Conservation (phyloP, 768 basidiomycete genomes). For the Hericium alpestre region DNA sequence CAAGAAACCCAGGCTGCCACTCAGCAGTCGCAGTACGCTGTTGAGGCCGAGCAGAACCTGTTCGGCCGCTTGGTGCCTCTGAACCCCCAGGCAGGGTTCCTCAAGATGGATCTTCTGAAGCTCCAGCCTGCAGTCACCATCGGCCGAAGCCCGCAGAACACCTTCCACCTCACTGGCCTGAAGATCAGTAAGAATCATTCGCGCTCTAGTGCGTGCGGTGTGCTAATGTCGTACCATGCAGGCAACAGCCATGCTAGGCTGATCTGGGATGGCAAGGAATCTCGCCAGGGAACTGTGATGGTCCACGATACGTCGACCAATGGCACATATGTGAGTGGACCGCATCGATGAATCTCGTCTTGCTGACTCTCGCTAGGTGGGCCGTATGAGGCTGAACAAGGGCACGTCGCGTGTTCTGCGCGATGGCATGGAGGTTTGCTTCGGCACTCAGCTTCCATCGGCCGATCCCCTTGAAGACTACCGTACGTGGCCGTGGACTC, state of each 20-base stretch:
- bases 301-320: slow-evolving; percentile 58
- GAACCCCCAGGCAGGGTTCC: not conserved
- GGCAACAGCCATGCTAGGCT: slow-evolving; percentile 49
- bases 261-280: slow-evolving; percentile 46
- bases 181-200: slow-evolving; percentile 53
- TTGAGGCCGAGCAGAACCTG: not conserved
- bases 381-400: slow-evolving; percentile 53
- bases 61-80: slow-evolving; percentile 8
- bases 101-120: slow-evolving; percentile 10
- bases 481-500: slow-evolving; percentile 34
- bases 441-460: slow-evolving; percentile 52
- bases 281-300: slow-evolving; percentile 29
- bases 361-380: slow-evolving; percentile 39
- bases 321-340: slow-evolving; percentile 53
- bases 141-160: slow-evolving; percentile 18
- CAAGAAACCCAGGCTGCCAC: not conserved
- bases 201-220: slow-evolving; percentile 8
- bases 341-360: not conserved
- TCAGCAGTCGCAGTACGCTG: not conserved
- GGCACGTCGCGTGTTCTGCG: slow-evolving; percentile 44
- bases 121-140: not conserved
- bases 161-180: slow-evolving; percentile 55
- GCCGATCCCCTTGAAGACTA: slow-evolving; percentile 54
- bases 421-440: slow-evolving; percentile 80
- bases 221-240: slow-evolving; percentile 17